Evolutionary conservation across 306 rosid genomes (phyloP).

Genomic region (cucumber (Cucumis sativus)): DNA sequence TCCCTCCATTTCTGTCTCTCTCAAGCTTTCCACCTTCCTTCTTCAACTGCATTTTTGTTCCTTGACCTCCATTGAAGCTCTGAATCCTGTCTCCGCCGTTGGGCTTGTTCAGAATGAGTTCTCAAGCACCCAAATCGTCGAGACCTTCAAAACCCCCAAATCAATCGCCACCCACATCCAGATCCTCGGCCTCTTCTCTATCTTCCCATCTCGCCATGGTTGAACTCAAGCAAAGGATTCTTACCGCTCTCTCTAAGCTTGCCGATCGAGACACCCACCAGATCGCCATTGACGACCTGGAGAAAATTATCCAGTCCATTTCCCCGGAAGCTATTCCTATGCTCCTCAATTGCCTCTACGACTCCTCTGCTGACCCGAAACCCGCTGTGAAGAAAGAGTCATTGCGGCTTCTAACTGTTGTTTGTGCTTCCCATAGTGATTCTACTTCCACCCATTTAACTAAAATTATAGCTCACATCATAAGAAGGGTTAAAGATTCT

Average conservation of each 20-base stretch:
- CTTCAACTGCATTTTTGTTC: neutral
- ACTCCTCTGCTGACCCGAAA: conserved; percentile 71
- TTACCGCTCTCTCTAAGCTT: conserved; percentile 78
- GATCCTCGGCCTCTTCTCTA: conserved; percentile 43
- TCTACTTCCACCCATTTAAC: conserved; percentile 57
- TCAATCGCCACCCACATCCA: conserved; percentile 24
- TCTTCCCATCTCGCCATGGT: conserved; percentile 87
- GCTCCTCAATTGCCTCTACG: conserved; percentile 79
- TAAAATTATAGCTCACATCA: conserved; percentile 47
- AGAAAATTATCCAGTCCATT: conserved; percentile 46
- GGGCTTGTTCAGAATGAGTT: conserved; percentile 24
- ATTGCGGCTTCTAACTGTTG: conserved; percentile 46
- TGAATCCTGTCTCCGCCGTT: neutral
- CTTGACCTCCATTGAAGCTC: neutral
- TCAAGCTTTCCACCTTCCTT: conserved; percentile 2
- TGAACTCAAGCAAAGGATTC: conserved; percentile 73
- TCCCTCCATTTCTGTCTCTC: neutral
- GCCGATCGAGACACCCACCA: conserved; percentile 92
- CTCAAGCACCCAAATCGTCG: conserved; percentile 31
- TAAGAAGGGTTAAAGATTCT: conserved; percentile 64
- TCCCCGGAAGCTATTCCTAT: conserved; percentile 64
- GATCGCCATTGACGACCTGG: conserved; percentile 83
- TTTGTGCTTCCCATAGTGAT: conserved; percentile 52
- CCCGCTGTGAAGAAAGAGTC: conserved; percentile 74
- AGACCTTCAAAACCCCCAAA: conserved; percentile 45